Conservation (phyloP, 176 grass and related monocot genomes). For the Oryza meridionalis region DNA sequence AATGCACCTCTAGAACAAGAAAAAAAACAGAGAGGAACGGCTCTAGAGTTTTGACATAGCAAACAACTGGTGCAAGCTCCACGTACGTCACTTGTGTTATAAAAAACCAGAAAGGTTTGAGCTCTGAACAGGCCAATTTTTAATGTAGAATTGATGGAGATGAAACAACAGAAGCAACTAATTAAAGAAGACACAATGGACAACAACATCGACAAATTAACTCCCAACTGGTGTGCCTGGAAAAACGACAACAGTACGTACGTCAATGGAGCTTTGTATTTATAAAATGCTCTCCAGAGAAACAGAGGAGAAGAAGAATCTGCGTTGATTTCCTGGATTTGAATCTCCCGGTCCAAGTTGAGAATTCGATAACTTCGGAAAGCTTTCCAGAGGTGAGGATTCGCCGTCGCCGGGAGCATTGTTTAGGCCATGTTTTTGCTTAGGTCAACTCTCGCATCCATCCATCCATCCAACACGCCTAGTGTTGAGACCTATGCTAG, state of each 20-base stretch:
- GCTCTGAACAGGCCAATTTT: background rate
- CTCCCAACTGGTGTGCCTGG: background rate
- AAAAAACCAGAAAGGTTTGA: background rate
- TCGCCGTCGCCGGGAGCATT: background rate
- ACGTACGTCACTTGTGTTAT: background rate
- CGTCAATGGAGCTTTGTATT: background rate
- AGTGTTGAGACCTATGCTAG: slow-evolving; percentile 22
- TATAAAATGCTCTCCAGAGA: background rate
- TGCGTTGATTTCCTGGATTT: slow-evolving; percentile 27
- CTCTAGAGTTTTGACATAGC: background rate
- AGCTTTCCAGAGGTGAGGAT: background rate
- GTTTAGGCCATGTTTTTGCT: slow-evolving; percentile 26
- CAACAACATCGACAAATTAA: slow-evolving; percentile 4
- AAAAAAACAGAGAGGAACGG: background rate
- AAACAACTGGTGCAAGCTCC: background rate
- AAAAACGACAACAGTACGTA: slow-evolving; percentile 11
- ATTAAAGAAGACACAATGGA: background rate
- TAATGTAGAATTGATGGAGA: background rate
- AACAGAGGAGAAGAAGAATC: background rate
- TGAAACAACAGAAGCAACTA: background rate
- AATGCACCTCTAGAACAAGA: background rate
- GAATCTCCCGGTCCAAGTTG: slow-evolving; percentile 42
- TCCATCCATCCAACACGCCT: background rate
- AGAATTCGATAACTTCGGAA: slow-evolving; percentile 39
- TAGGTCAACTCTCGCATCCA: slow-evolving; percentile 39